Conservation (phyloP, 2,329 filamentous ascomycete genomes). For the Colletotrichum siamense region DNA sequence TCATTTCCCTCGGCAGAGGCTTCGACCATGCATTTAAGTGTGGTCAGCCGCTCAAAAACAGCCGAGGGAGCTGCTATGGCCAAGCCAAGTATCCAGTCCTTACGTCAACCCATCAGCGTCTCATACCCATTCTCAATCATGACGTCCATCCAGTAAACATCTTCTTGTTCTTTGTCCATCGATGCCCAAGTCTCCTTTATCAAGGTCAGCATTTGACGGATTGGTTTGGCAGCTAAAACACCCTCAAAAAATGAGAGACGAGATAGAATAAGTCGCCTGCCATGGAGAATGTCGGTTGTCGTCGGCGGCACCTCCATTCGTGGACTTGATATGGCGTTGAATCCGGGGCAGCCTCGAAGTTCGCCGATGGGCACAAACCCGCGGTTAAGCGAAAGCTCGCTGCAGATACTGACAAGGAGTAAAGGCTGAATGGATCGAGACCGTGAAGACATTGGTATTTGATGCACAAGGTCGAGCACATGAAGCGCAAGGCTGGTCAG, state of each 20-base stretch:
- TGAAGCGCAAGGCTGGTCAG: constrained; percentile 49
- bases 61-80: neutral
- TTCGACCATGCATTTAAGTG: neutral
- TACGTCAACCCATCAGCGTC: constrained; percentile 24
- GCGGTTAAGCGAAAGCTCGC: constrained; percentile 39
- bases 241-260: constrained; percentile 42
- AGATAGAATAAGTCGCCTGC: constrained; percentile 40
- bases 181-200: constrained; percentile 48
- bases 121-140: constrained; percentile 27
- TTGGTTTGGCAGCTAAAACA: constrained; percentile 44
- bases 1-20: neutral
- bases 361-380: neutral
- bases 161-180: constrained; percentile 17
- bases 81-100: neutral
- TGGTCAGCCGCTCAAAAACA: neutral
- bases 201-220: constrained; percentile 43
- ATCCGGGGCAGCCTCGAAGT: neutral
- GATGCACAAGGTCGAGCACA: constrained; percentile 45
- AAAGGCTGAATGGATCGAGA: constrained; percentile 50
- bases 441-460: constrained; percentile 47
- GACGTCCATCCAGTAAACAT: constrained; percentile 52
- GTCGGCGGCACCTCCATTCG: constrained; percentile 23
- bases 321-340: constrained; percentile 25
- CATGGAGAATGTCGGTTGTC: constrained; percentile 36
- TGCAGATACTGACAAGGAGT: constrained; percentile 46